Evolutionary conservation across 1,284 basidiomycete species (phyloP).

Genomic region (Schizopora paradoxa): DNA sequence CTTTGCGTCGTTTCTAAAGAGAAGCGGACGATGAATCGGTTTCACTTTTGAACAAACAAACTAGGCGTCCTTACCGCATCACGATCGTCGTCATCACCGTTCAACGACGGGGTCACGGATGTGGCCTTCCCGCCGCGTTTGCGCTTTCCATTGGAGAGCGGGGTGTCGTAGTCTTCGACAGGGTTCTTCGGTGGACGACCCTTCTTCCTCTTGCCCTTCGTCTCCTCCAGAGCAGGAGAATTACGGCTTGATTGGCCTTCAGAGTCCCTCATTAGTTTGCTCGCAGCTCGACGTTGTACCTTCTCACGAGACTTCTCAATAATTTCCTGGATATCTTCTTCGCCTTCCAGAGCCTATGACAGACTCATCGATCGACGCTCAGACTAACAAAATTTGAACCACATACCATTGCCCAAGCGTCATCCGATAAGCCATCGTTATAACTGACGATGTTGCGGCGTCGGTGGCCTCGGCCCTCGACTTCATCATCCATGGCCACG

Average conservation of each 20-base stretch:
- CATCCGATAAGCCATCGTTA: conserved; percentile 91
- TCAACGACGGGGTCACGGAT: conserved; percentile 70
- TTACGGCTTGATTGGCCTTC: conserved; percentile 45
- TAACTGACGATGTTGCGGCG: conserved; percentile 85
- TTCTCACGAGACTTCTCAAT: conserved; percentile 57
- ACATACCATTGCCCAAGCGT: conserved; percentile 83
- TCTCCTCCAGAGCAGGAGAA: conserved; percentile 59
- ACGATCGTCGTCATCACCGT: conserved; percentile 64
- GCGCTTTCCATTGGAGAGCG: conserved; percentile 49
- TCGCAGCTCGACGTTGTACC: conserved; percentile 53
- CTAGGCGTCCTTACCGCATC: conserved; percentile 46
- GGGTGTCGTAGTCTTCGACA: conserved; percentile 44
- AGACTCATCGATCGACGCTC: background rate
- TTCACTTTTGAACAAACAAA: background rate
- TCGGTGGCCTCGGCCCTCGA: conserved; percentile 82
- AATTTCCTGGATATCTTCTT: conserved; percentile 79
- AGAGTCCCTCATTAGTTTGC: conserved; percentile 46
- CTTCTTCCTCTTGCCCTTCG: conserved; percentile 63
- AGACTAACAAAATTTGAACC: conserved; percentile 4
- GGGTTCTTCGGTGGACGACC: conserved; percentile 51
- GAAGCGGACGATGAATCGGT: conserved; percentile 1
- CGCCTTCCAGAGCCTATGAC: conserved; percentile 74
- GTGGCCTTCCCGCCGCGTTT: conserved; percentile 70
- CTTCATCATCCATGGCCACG: conserved; percentile 60
- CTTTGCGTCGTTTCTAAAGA: conserved; percentile 73